Conservation (phyloP, 805 yeast species). For the Pichia californica region DNA sequence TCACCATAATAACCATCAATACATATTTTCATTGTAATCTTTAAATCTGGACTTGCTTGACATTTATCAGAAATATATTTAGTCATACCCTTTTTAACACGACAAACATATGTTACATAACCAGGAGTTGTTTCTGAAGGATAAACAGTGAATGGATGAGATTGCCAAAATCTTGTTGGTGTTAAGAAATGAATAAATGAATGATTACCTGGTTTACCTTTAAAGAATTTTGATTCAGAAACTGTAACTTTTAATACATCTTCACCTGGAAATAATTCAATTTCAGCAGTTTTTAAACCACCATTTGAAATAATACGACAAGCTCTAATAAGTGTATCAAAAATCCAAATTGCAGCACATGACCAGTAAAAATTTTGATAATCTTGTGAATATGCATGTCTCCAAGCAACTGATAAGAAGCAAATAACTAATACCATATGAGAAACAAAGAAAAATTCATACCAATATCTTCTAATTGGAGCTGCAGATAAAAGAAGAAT, state of each 20-base stretch:
- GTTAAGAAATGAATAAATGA: conserved; percentile 55
- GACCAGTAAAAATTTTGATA: conserved; percentile 30
- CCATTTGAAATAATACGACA: conserved; percentile 33
- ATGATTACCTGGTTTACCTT: conserved; percentile 48
- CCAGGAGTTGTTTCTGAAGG: conserved; percentile 31
- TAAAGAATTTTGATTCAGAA: conserved; percentile 43
- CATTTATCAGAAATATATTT: conserved; percentile 29
- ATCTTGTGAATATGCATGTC: conserved; percentile 41
- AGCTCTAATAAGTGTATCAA: conserved; percentile 47
- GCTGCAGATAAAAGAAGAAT: conserved; percentile 17
- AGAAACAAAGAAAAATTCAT: conserved; percentile 52
- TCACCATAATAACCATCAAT: conserved; percentile 76
- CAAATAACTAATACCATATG: conserved; percentile 54
- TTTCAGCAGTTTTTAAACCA: conserved; percentile 26
- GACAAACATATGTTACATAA: conserved; percentile 38
- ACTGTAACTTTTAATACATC: conserved; percentile 44
- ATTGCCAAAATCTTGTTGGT: conserved; percentile 40
- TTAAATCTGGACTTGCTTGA: conserved; percentile 14
- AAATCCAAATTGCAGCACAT: conserved; percentile 44
- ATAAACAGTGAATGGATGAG: conserved; percentile 66
- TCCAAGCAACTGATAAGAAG: conserved; percentile 50
- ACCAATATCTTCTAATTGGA: conserved; percentile 45
- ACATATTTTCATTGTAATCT: conserved; percentile 27
- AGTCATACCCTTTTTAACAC: conserved; percentile 57
- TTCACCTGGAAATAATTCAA: conserved; percentile 31